A percentile compares a stretch with the other conserved stretches of the same genome.
phyloP scores from a whole-genome alignment of 169 alveolate species.

The Plasmodium blacklocki region DNA sequence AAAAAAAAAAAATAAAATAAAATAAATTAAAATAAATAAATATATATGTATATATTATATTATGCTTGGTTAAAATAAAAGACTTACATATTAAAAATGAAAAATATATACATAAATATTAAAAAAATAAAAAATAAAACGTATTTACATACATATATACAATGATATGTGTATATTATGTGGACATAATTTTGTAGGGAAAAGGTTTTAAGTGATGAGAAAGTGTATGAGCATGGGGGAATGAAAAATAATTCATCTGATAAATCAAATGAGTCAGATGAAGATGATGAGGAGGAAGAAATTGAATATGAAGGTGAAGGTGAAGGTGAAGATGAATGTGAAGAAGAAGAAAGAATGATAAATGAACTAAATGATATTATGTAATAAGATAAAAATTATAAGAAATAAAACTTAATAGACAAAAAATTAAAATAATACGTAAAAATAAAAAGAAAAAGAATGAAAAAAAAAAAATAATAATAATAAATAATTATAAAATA shows the following conservation, averaged over 20 bases:
- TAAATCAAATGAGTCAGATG: conserved; percentile 33
- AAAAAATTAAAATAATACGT: conserved; percentile 4
- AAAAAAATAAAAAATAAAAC: not conserved
- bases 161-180: conserved; percentile 5
- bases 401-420: not conserved
- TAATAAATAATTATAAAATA: too few species aligned
- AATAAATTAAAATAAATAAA: too few species aligned
- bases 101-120: not conserved
- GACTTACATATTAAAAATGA: not conserved
- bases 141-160: not conserved
- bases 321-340: conserved; percentile 5
- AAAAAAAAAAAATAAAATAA: too few species aligned
- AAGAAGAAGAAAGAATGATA: conserved; percentile 11
- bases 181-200: conserved; percentile 36
- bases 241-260: conserved; percentile 5
- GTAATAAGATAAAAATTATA: conserved; percentile 4
- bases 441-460: not conserved
- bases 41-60: not conserved
- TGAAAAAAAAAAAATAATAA: not conserved
- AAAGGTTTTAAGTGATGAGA: conserved; percentile 44
- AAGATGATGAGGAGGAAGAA: conserved; percentile 13
- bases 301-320: not conserved
- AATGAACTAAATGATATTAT: not conserved
- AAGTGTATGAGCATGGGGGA: conserved; percentile 13
- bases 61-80: not conserved